phyloP scores from a whole-genome alignment of 2,329 filamentous ascomycete genomes.

The Colletotrichum euphorbiae region DNA sequence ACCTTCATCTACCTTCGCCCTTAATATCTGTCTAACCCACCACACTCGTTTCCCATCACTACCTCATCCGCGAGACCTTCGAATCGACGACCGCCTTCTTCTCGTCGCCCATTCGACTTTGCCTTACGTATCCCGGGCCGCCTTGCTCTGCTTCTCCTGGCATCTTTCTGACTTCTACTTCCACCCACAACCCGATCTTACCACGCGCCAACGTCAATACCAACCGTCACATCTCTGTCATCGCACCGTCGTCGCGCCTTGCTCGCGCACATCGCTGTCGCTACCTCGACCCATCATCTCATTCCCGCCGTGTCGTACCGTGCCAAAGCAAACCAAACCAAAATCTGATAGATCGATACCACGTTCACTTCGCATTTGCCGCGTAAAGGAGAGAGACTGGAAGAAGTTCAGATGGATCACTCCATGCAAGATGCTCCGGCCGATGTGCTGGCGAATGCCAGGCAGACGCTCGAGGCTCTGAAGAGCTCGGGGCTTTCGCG shows the following conservation, averaged over 20 bases:
- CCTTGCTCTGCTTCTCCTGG: slow-evolving; percentile 7
- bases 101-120: slow-evolving; percentile 3
- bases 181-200: not conserved
- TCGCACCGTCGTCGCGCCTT: not conserved
- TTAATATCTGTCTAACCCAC: slow-evolving; percentile 29
- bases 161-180: not conserved
- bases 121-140: slow-evolving; percentile 1
- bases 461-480: slow-evolving; percentile 58
- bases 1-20: slow-evolving; percentile 1
- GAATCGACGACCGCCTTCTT: not conserved
- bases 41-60: slow-evolving; percentile 38
- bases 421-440: slow-evolving; percentile 50
- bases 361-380: not conserved
- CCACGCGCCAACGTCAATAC: not conserved
- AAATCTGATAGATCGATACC: slow-evolving; percentile 7
- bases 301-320: not conserved
- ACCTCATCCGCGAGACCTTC: slow-evolving; percentile 11
- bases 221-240: not conserved
- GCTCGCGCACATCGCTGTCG: not conserved
- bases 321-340: not conserved
- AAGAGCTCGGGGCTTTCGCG: slow-evolving; percentile 59
- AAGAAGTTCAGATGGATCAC: slow-evolving; percentile 37
- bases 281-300: not conserved
- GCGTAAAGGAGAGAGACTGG: slow-evolving; percentile 18
- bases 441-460: slow-evolving; percentile 58